Evolutionary conservation across 2,329 filamentous ascomycete species (phyloP).

Genomic region (Teratosphaeria zuluensis): DNA sequence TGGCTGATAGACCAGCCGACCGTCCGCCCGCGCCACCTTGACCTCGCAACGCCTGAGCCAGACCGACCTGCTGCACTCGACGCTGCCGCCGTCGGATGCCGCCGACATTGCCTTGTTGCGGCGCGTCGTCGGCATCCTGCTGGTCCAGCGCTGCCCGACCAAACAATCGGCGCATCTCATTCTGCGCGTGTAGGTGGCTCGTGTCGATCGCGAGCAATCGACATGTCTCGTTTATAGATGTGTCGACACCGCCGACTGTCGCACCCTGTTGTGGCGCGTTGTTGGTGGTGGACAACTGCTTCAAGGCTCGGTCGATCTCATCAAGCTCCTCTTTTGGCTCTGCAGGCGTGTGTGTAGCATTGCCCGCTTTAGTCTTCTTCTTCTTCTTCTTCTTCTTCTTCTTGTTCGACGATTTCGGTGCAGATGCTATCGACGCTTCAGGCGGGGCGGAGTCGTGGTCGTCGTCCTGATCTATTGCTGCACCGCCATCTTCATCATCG

Average conservation of each 20-base stretch:
- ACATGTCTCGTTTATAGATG: conserved; percentile 39
- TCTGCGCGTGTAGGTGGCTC: conserved; percentile 70
- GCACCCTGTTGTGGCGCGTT: conserved; percentile 12
- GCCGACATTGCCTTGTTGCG: conserved; percentile 9
- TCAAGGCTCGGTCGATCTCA: conserved; percentile 57
- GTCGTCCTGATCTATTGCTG: conserved; percentile 17
- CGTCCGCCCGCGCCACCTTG: conserved; percentile 48
- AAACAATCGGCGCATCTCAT: conserved; percentile 79
- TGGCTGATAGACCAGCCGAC: conserved; percentile 52
- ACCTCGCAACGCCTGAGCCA: conserved; percentile 44
- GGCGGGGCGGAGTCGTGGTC: conserved; percentile 15
- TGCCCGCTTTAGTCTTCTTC: conserved; percentile 23
- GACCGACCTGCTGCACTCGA: conserved; percentile 43
- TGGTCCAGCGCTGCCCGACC: conserved; percentile 54
- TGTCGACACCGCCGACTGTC: conserved; percentile 20
- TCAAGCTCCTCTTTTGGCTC: conserved; percentile 38
- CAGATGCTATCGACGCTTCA: conserved; percentile 5
- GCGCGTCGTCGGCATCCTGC: conserved; percentile 28
- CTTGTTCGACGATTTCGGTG: conserved; percentile 31
- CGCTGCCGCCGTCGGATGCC: conserved; percentile 27
- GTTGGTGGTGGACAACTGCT: conserved; percentile 41
- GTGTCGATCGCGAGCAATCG: conserved; percentile 53
- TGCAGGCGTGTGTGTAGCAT: conserved; percentile 20
- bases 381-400: conserved; percentile 53
- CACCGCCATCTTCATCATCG: conserved; percentile 14